Evolutionary conservation across 148 eudicot species (phyloP).

Genomic region (Camellia sinensis): DNA sequence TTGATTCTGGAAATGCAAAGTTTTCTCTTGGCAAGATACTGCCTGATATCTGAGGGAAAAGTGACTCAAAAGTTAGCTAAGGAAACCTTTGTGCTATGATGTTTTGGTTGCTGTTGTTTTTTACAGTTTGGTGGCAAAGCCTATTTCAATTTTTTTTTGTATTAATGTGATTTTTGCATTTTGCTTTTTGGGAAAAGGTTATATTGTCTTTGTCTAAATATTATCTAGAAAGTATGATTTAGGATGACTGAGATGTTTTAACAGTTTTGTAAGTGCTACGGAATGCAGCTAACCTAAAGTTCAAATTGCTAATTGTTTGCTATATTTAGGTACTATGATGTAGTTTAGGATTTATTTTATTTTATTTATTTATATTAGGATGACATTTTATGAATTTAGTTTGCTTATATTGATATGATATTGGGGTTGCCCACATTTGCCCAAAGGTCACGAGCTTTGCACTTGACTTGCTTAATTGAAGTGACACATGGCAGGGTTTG

Average conservation of each 20-base stretch:
- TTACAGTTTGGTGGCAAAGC: background rate
- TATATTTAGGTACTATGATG: background rate
- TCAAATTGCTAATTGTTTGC: background rate
- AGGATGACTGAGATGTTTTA: background rate
- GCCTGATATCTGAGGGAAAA: slow-evolving; percentile 2
- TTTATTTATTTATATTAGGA: too few species aligned
- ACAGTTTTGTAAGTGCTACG: background rate
- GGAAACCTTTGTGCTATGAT: background rate
- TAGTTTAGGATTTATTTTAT: too few species aligned
- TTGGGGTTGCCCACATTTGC: too few species aligned
- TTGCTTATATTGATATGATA: too few species aligned
- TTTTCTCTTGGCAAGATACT: slow-evolving; percentile 1
- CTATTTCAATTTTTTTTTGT: background rate
- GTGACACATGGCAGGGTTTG: too few species aligned
- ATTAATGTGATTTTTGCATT: background rate
- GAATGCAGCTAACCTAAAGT: background rate
- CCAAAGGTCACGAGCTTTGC: too few species aligned
- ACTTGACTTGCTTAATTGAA: too few species aligned
- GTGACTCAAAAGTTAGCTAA: background rate
- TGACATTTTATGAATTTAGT: too few species aligned
- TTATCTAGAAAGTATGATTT: background rate
- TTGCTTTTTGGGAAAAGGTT: too few species aligned
- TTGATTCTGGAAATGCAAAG: slow-evolving; percentile 1
- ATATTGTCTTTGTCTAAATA: background rate
- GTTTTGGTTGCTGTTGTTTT: background rate